These are phyloP conservation scores for Phyllosticta citribraziliensis DNA, from an alignment of 2,329 filamentous ascomycete genomes.

Conservation along the genomic window DNA sequence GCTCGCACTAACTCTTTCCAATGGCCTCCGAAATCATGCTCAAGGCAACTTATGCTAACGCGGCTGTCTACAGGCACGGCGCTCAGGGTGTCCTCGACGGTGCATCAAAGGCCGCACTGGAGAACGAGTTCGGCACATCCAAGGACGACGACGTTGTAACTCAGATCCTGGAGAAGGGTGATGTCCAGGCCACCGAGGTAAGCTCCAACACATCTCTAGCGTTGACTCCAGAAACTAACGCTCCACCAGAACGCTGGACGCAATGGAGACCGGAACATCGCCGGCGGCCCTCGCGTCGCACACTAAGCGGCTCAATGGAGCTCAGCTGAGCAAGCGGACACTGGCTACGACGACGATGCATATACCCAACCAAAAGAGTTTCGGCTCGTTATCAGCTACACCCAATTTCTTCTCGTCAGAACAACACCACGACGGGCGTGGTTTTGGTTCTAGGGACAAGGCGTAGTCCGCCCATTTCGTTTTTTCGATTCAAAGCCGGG, in stretches of 20 bases:
- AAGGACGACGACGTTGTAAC: conserved; percentile 72
- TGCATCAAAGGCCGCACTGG: conserved; percentile 64
- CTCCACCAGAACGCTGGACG: conserved; percentile 21
- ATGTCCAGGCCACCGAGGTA: conserved; percentile 53
- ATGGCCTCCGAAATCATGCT: not conserved
- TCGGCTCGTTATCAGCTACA: not conserved
- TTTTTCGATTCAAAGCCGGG: no score
- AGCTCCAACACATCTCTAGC: conserved; percentile 14
- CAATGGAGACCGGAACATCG: conserved; percentile 34
- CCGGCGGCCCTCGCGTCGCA: conserved; percentile 24
- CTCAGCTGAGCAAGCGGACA: not conserved
- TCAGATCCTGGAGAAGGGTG: conserved; percentile 70
- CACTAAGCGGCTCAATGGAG: not conserved
- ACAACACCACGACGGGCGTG: not conserved
- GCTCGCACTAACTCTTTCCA: not conserved
- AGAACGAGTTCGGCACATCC: conserved; percentile 78
- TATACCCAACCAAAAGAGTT: not conserved
- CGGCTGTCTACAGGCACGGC: conserved; percentile 55
- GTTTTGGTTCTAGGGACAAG: not conserved
- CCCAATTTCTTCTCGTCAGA: not conserved
- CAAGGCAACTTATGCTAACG: not conserved
- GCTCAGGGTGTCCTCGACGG: conserved; percentile 68
- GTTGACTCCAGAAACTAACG: not conserved
- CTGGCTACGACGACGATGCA: not conserved
- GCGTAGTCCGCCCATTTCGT: no score